A percentile compares a stretch with the other conserved stretches of the same genome.
These are phyloP conservation scores for Earliella scabrosa DNA, from an alignment of 1,284 basidiomycete species.

Conservation along the genomic window DNA sequence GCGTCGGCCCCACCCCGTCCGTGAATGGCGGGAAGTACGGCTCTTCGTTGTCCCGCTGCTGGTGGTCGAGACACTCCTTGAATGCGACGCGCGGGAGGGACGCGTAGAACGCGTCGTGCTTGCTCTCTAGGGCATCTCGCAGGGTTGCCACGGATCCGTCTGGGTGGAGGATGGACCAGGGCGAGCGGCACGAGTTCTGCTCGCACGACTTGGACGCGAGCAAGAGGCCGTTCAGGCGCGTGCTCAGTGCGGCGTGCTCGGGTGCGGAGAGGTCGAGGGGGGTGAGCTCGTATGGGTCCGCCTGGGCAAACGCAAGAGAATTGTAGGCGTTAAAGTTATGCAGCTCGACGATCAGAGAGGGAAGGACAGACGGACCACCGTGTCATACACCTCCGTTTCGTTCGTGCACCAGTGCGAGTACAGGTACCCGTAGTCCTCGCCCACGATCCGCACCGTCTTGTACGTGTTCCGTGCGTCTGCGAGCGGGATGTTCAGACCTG, in stretches of 20 bases:
- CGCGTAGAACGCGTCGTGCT: not conserved
- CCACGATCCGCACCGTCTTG: not conserved
- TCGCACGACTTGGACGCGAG: not conserved
- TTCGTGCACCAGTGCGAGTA: slow-evolving; percentile 3
- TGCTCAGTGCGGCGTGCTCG: not conserved
- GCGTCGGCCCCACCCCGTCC: not conserved
- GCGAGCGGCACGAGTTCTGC: not conserved
- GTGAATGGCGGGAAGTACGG: not conserved
- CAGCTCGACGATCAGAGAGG: no score
- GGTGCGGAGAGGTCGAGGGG: not conserved
- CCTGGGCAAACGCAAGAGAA: not conserved
- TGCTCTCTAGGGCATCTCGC: not conserved
- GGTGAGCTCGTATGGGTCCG: not conserved
- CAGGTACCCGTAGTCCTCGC: not conserved
- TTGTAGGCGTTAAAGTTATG: not conserved
- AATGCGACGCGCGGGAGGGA: not conserved
- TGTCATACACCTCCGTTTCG: slow-evolving; percentile 1
- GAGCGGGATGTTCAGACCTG: not conserved
- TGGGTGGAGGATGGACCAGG: slow-evolving; percentile 1
- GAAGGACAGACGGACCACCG: not conserved
- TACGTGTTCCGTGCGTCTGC: not conserved
- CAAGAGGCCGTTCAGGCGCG: not conserved
- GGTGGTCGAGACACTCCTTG: not conserved
- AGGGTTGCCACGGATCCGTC: not conserved
- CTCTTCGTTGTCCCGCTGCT: not conserved